These are phyloP conservation scores for Xylariaceae sp. DNA, from an alignment of 2,329 filamentous ascomycete species.

Conservation along the genomic window DNA sequence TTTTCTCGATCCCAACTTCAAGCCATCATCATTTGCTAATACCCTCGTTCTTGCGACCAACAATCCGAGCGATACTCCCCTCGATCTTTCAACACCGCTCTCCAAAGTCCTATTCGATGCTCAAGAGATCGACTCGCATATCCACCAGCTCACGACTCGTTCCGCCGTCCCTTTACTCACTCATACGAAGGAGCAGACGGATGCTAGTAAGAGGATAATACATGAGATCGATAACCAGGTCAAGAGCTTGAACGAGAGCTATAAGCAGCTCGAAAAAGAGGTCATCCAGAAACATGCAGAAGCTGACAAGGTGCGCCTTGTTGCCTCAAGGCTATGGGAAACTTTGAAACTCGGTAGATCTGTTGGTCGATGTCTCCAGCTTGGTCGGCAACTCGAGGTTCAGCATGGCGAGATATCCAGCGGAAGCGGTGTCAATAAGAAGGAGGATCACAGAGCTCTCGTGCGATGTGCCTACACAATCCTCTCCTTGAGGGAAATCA, in stretches of 20 bases:
- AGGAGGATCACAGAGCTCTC: conserved; percentile 71
- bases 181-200: conserved; percentile 69
- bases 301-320: conserved; percentile 74
- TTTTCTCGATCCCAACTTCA: conserved; percentile 80
- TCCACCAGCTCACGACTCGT: conserved; percentile 81
- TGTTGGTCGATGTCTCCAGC: conserved; percentile 70
- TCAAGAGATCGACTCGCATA: conserved; percentile 94
- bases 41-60: conserved; percentile 83
- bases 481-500: conserved; percentile 66
- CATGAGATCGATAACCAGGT: conserved; percentile 75
- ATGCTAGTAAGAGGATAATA: conserved; percentile 67
- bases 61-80: conserved; percentile 79
- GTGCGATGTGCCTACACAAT: conserved; percentile 79
- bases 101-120: conserved; percentile 93
- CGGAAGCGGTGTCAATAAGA: conserved; percentile 37
- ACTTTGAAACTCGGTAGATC: conserved; percentile 71
- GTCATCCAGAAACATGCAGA: conserved; percentile 80
- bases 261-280: conserved; percentile 78
- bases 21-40: conserved; percentile 78
- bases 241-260: conserved; percentile 73
- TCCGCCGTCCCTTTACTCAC: conserved; percentile 75
- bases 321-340: conserved; percentile 73
- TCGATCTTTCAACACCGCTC: conserved; percentile 90
- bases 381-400: conserved; percentile 83
- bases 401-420: conserved; percentile 67